These are phyloP conservation scores for Microbotryomycetes sp. DNA, from an alignment of 1,284 basidiomycete species.

Conservation along the genomic window DNA sequence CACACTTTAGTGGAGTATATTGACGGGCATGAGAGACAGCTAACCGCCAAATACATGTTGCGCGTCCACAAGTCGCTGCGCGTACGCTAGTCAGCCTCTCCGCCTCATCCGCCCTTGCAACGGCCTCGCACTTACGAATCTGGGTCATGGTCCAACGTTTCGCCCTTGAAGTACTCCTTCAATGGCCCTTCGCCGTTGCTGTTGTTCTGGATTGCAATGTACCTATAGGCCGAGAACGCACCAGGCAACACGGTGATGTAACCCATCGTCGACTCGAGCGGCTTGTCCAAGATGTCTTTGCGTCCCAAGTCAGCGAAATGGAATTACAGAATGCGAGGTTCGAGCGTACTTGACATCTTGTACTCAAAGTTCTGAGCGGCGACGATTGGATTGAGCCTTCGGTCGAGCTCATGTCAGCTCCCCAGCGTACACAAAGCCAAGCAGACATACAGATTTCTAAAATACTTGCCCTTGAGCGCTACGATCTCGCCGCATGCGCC, in stretches of 20 bases:
- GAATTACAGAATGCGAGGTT: too few relatives aligned
- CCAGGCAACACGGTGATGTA: slow-evolving; percentile 90
- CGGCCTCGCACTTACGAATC: slow-evolving; percentile 14
- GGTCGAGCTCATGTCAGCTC: neutral
- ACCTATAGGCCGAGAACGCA: slow-evolving; percentile 72
- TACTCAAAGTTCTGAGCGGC: slow-evolving; percentile 86
- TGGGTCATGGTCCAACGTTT: slow-evolving; percentile 55
- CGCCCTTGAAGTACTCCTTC: slow-evolving; percentile 89
- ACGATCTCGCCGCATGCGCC: slow-evolving; percentile 95
- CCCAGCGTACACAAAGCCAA: neutral
- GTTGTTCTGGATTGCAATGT: slow-evolving; percentile 86
- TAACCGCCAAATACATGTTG: slow-evolving; percentile 84
- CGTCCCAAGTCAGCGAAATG: neutral
- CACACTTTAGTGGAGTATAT: neutral
- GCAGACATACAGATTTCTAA: slow-evolving; percentile 42
- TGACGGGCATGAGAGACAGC: slow-evolving; percentile 1
- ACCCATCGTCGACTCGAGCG: slow-evolving; percentile 66
- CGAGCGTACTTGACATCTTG: slow-evolving; percentile 46
- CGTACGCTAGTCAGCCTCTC: neutral
- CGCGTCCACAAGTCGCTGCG: slow-evolving; percentile 50
- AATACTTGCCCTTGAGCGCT: slow-evolving; percentile 81
- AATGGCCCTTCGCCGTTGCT: slow-evolving; percentile 72
- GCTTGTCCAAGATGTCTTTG: slow-evolving; percentile 48
- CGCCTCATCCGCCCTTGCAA: neutral
- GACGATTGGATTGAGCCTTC: slow-evolving; percentile 49